A percentile compares a stretch with the other conserved stretches of the same genome.
Conservation (phyloP, 2,329 filamentous ascomycete species). For the Colletotrichum higginsianum region DNA sequence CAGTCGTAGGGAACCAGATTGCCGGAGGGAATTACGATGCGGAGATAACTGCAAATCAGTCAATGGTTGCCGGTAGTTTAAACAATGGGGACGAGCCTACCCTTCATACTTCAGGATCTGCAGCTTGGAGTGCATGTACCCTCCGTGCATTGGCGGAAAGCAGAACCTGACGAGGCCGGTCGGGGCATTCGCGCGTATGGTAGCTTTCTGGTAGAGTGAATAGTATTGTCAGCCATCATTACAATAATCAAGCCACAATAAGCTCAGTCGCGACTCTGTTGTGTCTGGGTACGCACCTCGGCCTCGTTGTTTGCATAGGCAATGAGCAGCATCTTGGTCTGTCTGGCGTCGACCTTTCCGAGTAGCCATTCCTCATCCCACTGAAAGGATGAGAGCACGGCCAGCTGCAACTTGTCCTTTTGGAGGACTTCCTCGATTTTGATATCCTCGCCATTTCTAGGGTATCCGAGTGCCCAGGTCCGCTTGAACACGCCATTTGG, state of each 20-base stretch:
- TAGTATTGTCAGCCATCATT: neutral
- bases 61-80: constrained; percentile 6
- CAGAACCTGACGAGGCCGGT: constrained; percentile 75
- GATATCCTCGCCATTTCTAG: constrained; percentile 78
- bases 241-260: neutral
- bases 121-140: constrained; percentile 94
- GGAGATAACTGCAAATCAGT: constrained; percentile 66
- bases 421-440: constrained; percentile 91
- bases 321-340: constrained; percentile 74
- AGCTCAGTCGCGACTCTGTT: constrained; percentile 1
- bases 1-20: constrained; percentile 91
- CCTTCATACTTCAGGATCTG: constrained; percentile 81
- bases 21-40: constrained; percentile 88
- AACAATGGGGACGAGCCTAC: constrained; percentile 20
- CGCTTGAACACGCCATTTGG: constrained; percentile 80
- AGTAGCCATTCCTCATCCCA: constrained; percentile 88
- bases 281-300: constrained; percentile 59
- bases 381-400: constrained; percentile 88
- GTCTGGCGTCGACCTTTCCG: constrained; percentile 74
- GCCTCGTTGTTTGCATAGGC: constrained; percentile 68
- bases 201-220: constrained; percentile 57
- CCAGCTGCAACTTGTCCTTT: constrained; percentile 78
- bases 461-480: constrained; percentile 80
- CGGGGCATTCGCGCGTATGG: constrained; percentile 65
- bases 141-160: constrained; percentile 86